Evolutionary conservation across 2,329 filamentous ascomycete genomes (phyloP), one percentile per base, ranked within the genome.

Genomic region (Aspergillus neoniger): DNA sequence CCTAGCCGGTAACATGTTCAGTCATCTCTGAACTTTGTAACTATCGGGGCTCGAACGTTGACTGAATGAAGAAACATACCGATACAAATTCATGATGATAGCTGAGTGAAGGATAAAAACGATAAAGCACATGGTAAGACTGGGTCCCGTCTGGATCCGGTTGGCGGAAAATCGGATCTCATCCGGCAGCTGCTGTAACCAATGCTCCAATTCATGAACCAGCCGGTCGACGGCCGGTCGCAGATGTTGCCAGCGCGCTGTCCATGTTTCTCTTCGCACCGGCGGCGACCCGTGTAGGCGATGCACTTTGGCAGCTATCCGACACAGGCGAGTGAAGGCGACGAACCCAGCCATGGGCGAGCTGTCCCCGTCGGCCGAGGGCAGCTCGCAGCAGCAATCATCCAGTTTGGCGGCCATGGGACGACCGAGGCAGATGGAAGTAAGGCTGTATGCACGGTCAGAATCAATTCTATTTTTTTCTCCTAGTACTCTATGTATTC

Each of bases 351-450:
- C 23, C 54, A 56, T 56, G 10, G 54, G 54, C 2, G 52, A 28
- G 12, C 21, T 30, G 28, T 56, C 48, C 0, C 39, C 30, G 9
- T 38, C 47, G 15, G 44, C 43, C 14, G 48, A 49, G 17, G 54
- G 54, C 7, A 56, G 54, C 5, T 56, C 54, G 25, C 54, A 56
- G 43, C 54, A 56, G 43, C 54, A 56, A 4, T 56, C 54, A 0
- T 23, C 25, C 14, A 48, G 6, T 4, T 49, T 41, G 8, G 54
- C 21, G 10, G 54, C 54, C 54, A 56, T 56, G 12, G 54, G 54
- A 19, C 54, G 54, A 21, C 41, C 54, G 10, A 56, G 54, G 41
- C 54, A 48, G 53, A 38, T 49, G n/a, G 54, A 56, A 9, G 48
- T 48, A 0, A 56, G 14, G 36, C 54, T 56, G 5, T 36, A 36